A percentile compares a stretch with the other conserved stretches of the same genome.
phyloP scores from a whole-genome alignment of 495 filamentous ascomycete species.

The Trichoderma parareesei region DNA sequence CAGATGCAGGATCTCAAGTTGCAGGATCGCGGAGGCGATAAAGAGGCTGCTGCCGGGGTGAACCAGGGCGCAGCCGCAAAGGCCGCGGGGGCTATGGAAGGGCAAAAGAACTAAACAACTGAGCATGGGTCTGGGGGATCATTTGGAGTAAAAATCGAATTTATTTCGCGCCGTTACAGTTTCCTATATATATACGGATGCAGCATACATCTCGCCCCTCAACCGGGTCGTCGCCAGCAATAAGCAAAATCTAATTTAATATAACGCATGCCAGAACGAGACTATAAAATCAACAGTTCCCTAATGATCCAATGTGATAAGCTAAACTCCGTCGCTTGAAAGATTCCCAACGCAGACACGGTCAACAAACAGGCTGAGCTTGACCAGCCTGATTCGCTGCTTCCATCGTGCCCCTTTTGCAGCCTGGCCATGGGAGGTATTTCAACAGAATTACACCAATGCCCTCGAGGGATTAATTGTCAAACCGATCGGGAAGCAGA shows the following conservation, averaged over 20 bases:
- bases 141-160: background rate
- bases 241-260: background rate
- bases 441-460: background rate
- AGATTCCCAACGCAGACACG: no score
- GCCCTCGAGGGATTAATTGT: conserved; percentile 26
- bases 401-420: no score
- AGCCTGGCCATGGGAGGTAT: no score
- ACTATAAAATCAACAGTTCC: background rate
- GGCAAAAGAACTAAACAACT: conserved; percentile 3
- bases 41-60: background rate
- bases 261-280: background rate
- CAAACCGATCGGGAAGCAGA: conserved; percentile 79
- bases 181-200: background rate
- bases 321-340: background rate
- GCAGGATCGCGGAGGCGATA: background rate
- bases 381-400: no score
- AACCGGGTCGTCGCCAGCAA: background rate
- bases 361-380: no score
- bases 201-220: background rate
- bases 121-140: background rate
- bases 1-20: conserved; percentile 49
- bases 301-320: background rate
- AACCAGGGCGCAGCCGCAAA: conserved; percentile 4
- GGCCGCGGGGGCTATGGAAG: conserved; percentile 4
- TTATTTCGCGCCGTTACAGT: background rate